Conservation (phyloP, 2,329 filamentous ascomycete species). For the Microdochium trichocladiopsis region DNA sequence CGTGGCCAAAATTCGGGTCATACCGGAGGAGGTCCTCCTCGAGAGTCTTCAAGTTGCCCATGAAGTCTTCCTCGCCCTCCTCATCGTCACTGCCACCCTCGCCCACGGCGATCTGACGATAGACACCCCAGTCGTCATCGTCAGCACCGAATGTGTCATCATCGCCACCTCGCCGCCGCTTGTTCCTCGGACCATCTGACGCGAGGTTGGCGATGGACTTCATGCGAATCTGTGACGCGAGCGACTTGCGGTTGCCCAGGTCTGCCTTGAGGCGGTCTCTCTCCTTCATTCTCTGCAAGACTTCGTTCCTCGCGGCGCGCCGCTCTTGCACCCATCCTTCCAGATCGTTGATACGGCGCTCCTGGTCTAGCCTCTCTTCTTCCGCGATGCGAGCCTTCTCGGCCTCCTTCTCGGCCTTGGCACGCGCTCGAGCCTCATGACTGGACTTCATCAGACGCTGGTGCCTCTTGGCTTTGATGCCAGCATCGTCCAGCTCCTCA, state of each 20-base stretch:
- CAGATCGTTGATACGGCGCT: constrained; percentile 76
- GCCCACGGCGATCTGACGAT: constrained; percentile 83
- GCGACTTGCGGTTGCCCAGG: constrained; percentile 90
- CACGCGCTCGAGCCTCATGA: constrained; percentile 84
- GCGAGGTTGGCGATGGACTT: constrained; percentile 95
- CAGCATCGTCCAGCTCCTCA: constrained; percentile 86
- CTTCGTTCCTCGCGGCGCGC: constrained; percentile 61
- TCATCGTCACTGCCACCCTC: constrained; percentile 75
- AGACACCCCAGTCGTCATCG: constrained; percentile 97
- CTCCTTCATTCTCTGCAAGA: constrained; percentile 82
- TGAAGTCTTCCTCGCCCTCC: constrained; percentile 86
- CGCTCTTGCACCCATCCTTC: constrained; percentile 84
- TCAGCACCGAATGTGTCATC: constrained; percentile 97
- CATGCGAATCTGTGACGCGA: constrained; percentile 96
- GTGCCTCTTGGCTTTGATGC: constrained; percentile 85
- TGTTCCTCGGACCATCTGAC: constrained; percentile 78
- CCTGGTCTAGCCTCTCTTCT: constrained; percentile 74
- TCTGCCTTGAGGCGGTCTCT: constrained; percentile 89
- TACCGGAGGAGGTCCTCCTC: constrained; percentile 81
- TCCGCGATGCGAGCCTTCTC: constrained; percentile 82
- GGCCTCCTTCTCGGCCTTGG: constrained; percentile 90
- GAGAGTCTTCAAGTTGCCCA: constrained; percentile 63
- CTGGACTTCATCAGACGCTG: constrained; percentile 92
- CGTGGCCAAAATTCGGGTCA: constrained; percentile 84
- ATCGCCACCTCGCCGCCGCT: constrained; percentile 72